A percentile compares a stretch with the other conserved stretches of the same genome.
Conservation (phyloP, 148 eudicot species). For the Camellia lanceoleosa region DNA sequence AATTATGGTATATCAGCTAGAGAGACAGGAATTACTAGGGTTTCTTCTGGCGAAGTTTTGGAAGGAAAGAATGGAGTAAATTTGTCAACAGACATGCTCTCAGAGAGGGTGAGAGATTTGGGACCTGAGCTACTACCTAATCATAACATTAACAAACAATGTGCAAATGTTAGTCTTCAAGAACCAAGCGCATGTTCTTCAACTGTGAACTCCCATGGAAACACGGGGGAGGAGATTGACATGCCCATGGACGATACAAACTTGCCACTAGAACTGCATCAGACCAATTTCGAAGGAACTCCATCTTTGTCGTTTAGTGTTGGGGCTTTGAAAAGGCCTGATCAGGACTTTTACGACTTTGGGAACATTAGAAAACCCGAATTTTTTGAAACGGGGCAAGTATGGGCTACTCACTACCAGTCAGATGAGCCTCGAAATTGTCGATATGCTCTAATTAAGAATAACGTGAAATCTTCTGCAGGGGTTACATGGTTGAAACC, state of each 20-base stretch:
- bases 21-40: conserved; percentile 8
- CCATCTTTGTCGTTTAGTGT: conserved; percentile 1
- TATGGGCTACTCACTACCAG: conserved; percentile 53
- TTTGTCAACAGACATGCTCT: neutral
- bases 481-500: conserved; percentile 51
- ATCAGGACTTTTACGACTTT: conserved; percentile 35
- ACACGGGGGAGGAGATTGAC: conserved; percentile 24
- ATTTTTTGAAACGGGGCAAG: conserved; percentile 40
- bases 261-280: neutral
- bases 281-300: neutral
- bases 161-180: neutral
- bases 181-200: conserved; percentile 30
- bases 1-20: neutral
- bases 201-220: conserved; percentile 23
- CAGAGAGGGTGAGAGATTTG: conserved; percentile 4
- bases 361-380: conserved; percentile 28
- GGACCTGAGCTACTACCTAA: conserved; percentile 5
- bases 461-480: conserved; percentile 22
- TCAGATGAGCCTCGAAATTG: conserved; percentile 31
- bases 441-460: conserved; percentile 43
- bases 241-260: conserved; percentile 2
- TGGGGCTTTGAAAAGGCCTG: neutral
- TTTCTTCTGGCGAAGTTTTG: conserved; percentile 9
- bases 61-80: conserved; percentile 4
- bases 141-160: neutral